phyloP scores from a whole-genome alignment of 345 rosid genomes.

The Anacardium occidentale region DNA sequence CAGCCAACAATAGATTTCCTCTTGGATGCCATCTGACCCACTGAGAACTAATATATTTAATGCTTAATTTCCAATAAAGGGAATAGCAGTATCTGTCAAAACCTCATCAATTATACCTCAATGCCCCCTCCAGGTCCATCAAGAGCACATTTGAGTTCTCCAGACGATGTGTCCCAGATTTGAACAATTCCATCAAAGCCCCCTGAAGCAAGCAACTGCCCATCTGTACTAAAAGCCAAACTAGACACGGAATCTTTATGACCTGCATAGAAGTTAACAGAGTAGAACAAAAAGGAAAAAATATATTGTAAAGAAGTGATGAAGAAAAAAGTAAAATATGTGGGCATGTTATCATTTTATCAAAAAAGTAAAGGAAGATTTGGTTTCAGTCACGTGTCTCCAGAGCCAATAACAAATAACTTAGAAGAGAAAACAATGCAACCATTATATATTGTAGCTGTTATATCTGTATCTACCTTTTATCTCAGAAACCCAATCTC shows the following conservation, averaged over 20 bases:
- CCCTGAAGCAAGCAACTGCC: slow-evolving; percentile 77
- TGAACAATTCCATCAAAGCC: slow-evolving; percentile 76
- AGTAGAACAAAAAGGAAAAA: background rate
- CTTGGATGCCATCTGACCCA: slow-evolving; percentile 98
- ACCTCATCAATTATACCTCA: slow-evolving; percentile 46
- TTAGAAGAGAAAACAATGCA: too few species aligned
- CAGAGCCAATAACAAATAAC: background rate
- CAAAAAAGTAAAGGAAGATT: background rate
- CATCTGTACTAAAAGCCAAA: slow-evolving; percentile 74
- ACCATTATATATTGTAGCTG: background rate
- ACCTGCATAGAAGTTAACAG: slow-evolving; percentile 41
- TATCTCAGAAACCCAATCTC: slow-evolving; percentile 86
- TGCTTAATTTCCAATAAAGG: background rate
- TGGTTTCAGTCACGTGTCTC: background rate
- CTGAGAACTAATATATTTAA: slow-evolving; percentile 38
- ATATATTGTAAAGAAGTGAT: too few species aligned
- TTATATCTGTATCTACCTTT: slow-evolving; percentile 33
- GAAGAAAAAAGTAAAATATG: background rate
- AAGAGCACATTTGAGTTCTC: slow-evolving; percentile 51
- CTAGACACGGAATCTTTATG: slow-evolving; percentile 78
- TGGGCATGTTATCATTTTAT: background rate
- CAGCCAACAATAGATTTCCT: slow-evolving; percentile 84
- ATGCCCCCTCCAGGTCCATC: slow-evolving; percentile 76
- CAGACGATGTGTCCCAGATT: slow-evolving; percentile 68
- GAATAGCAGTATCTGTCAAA: slow-evolving; percentile 6